phyloP scores from a whole-genome alignment of 352 stramenopile species.

The Thraustotheca clavata region DNA sequence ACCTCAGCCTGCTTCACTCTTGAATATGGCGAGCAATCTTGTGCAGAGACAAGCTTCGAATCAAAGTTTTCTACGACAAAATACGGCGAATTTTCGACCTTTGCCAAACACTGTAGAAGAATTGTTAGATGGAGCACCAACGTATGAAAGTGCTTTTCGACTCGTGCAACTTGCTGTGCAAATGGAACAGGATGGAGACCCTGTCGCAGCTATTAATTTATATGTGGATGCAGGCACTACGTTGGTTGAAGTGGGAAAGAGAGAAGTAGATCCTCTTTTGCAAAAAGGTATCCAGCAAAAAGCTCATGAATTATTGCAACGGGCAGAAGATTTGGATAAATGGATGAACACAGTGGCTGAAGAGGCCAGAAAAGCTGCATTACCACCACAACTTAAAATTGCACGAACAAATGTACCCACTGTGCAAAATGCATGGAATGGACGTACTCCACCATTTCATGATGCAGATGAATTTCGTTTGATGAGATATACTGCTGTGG shows the following conservation, averaged over 20 bases:
- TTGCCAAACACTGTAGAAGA: constrained; percentile 18
- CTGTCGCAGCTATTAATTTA: constrained; percentile 33
- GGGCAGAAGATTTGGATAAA: constrained; percentile 35
- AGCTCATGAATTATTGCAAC: constrained; percentile 36
- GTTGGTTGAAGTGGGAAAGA: constrained; percentile 29
- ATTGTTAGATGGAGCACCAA: constrained; percentile 23
- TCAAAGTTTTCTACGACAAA: neutral
- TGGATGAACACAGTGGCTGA: constrained; percentile 41
- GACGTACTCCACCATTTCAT: constrained; percentile 25
- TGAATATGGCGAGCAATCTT: constrained; percentile 17
- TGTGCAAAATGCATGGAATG: constrained; percentile 33
- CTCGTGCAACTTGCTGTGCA: constrained; percentile 41
- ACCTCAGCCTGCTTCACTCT: neutral
- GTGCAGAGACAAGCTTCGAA: constrained; percentile 12
- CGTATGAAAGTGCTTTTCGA: constrained; percentile 39
- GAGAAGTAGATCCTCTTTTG: constrained; percentile 32
- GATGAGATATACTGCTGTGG: constrained; percentile 43
- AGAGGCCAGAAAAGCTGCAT: constrained; percentile 26
- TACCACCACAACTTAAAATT: constrained; percentile 29
- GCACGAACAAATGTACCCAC: constrained; percentile 36
- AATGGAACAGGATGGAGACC: constrained; percentile 29
- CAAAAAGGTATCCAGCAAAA: constrained; percentile 39
- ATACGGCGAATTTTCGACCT: neutral
- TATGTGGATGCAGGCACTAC: constrained; percentile 35
- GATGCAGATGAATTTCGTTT: constrained; percentile 32